Evolutionary conservation across 345 rosid species (phyloP).

Genomic region (Salix brachista): DNA sequence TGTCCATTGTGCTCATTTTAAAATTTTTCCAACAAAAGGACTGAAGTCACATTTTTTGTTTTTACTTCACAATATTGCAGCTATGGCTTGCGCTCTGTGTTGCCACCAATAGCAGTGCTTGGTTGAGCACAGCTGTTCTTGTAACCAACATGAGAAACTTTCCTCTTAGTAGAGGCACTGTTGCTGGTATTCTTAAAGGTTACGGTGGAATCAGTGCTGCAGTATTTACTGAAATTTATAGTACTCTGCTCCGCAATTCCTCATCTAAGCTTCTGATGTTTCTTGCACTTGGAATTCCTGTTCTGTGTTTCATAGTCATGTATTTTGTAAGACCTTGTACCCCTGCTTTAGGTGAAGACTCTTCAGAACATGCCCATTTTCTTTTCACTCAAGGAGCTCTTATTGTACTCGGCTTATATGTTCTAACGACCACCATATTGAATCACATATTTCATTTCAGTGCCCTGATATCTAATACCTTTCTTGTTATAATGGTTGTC

Average conservation of each 20-base stretch:
- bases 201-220: conserved; percentile 64
- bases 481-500: conserved; percentile 40
- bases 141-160: conserved; percentile 79
- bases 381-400: conserved; percentile 47
- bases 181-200: conserved; percentile 68
- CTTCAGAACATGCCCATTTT: conserved; percentile 45
- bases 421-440: conserved; percentile 41
- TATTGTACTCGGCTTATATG: conserved; percentile 46
- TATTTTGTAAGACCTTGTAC: conserved; percentile 54
- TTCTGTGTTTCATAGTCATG: conserved; percentile 51
- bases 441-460: conserved; percentile 40
- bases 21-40: not conserved
- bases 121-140: conserved; percentile 60
- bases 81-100: conserved; percentile 60
- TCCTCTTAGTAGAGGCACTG: conserved; percentile 55
- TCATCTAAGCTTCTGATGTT: conserved; percentile 58
- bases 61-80: conserved; percentile 28
- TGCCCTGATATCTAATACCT: conserved; percentile 29
- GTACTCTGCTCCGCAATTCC: conserved; percentile 46
- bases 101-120: conserved; percentile 57
- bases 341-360: conserved; percentile 49
- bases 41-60: not conserved
- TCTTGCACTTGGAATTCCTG: conserved; percentile 55
- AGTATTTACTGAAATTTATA: conserved; percentile 54
- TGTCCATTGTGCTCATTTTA: not conserved